A percentile compares a stretch with the other conserved stretches of the same genome.
phyloP scores from a whole-genome alignment of 345 rosid genomes.

The Linum usitatissimum region DNA sequence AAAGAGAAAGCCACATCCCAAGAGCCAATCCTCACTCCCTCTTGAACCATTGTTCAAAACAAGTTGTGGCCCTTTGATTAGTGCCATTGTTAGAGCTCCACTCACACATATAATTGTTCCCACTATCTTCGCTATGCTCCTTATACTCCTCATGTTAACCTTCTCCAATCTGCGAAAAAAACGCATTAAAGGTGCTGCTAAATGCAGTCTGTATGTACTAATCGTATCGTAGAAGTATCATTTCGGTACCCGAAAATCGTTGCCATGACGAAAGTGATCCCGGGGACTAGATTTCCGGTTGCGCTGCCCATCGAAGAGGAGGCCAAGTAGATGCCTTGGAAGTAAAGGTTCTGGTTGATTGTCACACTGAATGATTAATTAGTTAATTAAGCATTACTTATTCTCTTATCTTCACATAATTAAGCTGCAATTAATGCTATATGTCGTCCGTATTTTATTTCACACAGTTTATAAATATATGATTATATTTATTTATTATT shows the following conservation, averaged over 20 bases:
- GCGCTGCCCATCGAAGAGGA: constrained; percentile 31
- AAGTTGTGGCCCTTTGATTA: constrained; percentile 2
- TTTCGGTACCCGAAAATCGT: constrained; percentile 18
- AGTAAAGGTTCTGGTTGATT: constrained; percentile 29
- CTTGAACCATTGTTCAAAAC: constrained; percentile 1
- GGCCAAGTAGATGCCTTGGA: constrained; percentile 30
- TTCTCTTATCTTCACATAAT: no score
- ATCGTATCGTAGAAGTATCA: not conserved
- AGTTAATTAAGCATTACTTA: no score
- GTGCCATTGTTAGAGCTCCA: not conserved
- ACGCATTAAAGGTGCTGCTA: not conserved
- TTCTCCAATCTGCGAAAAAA: constrained; percentile 25
- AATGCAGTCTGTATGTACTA: no score
- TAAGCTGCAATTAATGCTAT: no score
- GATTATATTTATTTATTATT: no score
- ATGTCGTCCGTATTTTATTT: no score
- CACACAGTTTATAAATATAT: no score
- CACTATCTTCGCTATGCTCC: not conserved
- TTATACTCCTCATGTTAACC: constrained; percentile 7
- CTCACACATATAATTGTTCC: not conserved
- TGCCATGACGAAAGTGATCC: constrained; percentile 34
- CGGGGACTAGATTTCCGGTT: constrained; percentile 29
- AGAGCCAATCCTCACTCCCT: constrained; percentile 29
- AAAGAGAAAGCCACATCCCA: constrained; percentile 41
- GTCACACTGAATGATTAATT: constrained; percentile 16